Evolutionary conservation across 2,329 filamentous ascomycete species (phyloP).

Genomic region (Boeremia exigua): DNA sequence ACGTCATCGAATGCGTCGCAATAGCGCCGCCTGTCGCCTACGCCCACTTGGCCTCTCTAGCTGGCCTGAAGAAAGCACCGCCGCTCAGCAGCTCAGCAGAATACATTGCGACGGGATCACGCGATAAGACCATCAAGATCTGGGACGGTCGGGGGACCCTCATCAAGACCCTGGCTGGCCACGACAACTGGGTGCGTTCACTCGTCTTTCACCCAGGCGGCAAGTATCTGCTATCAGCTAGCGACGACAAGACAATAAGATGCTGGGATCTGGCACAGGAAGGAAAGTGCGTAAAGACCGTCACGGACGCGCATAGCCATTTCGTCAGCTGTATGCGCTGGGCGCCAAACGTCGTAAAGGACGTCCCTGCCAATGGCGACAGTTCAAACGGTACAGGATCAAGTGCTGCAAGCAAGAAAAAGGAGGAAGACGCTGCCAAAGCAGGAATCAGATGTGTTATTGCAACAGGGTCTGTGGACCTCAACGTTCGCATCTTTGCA

Average conservation of each 20-base stretch:
- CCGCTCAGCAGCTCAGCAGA: constrained; percentile 76
- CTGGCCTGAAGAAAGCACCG: constrained; percentile 83
- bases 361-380: constrained; percentile 53
- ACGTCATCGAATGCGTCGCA: constrained; percentile 83
- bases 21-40: constrained; percentile 84
- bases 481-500: constrained; percentile 80
- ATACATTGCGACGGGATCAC: constrained; percentile 85
- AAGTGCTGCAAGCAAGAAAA: constrained; percentile 59
- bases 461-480: constrained; percentile 84
- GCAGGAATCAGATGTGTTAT: constrained; percentile 82
- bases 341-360: constrained; percentile 78
- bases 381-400: constrained; percentile 50
- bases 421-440: constrained; percentile 57
- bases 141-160: constrained; percentile 87
- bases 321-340: constrained; percentile 88
- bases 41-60: constrained; percentile 74
- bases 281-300: constrained; percentile 83
- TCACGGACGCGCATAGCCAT: constrained; percentile 78
- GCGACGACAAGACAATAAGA: constrained; percentile 88
- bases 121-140: constrained; percentile 89
- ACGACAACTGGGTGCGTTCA: constrained; percentile 92
- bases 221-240: constrained; percentile 83
- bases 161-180: constrained; percentile 82
- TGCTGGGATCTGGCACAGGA: constrained; percentile 95
- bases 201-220: constrained; percentile 90